These are phyloP conservation scores for Eutypa lata DNA, from an alignment of 2,329 filamentous ascomycete species.

Conservation along the genomic window DNA sequence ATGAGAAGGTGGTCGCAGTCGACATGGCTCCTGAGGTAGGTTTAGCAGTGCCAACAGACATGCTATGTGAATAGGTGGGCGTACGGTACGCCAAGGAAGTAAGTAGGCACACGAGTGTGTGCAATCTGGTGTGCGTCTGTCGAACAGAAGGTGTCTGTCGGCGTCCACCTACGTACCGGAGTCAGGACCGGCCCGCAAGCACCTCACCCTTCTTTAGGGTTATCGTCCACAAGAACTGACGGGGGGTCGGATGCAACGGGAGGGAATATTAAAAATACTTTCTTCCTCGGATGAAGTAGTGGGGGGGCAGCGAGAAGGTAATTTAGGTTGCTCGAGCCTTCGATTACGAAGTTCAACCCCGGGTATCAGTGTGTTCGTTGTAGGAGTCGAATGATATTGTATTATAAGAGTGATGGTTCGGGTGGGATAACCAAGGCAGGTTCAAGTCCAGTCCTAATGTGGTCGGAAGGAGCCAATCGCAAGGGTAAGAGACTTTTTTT, in stretches of 20 bases:
- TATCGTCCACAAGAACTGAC: constrained; percentile 7
- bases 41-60: constrained; percentile 9
- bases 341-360: neutral
- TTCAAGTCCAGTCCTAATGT: constrained; percentile 6
- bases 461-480: constrained; percentile 16
- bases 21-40: constrained; percentile 42
- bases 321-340: neutral
- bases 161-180: constrained; percentile 24
- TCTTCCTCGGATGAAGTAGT: neutral
- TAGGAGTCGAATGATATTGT: neutral
- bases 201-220: constrained; percentile 18
- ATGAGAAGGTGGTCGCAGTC: constrained; percentile 70
- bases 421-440: constrained; percentile 3
- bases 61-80: constrained; percentile 9
- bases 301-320: neutral
- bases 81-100: constrained; percentile 6
- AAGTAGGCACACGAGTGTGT: constrained; percentile 10
- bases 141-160: constrained; percentile 20
- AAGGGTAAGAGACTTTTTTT: constrained; percentile 16
- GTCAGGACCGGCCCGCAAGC: constrained; percentile 21
- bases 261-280: neutral
- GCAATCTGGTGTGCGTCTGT: constrained; percentile 19
- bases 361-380: neutral
- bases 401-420: neutral
- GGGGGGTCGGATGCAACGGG: neutral